Conservation (phyloP, 2,329 filamentous ascomycete species). For the Hypomyces rosellus region DNA sequence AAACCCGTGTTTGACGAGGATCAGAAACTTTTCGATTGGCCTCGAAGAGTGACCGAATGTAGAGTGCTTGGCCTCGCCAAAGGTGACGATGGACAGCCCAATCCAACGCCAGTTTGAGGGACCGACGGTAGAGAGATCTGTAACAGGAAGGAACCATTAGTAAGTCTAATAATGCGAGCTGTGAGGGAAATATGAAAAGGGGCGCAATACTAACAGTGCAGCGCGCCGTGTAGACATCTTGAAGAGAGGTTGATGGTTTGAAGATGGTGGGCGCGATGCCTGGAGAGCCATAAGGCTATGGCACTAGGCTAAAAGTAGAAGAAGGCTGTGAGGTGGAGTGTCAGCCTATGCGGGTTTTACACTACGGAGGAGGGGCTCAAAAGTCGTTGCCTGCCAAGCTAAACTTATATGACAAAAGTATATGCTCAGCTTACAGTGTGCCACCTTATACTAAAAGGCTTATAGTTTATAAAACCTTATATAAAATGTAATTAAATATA, state of each 20-base stretch:
- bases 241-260: slow-evolving; percentile 6
- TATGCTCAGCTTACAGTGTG: no score
- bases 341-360: no score
- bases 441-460: no score
- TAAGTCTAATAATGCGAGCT: slow-evolving; percentile 13
- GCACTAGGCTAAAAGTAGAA: no score
- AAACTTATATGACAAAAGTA: no score
- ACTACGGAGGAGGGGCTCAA: no score
- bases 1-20: slow-evolving; percentile 78
- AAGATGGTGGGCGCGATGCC: no score
- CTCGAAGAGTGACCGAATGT: slow-evolving; percentile 92
- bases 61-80: slow-evolving; percentile 93
- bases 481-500: no score
- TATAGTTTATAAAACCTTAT: no score
- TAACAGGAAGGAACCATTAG: not conserved
- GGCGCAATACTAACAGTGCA: slow-evolving; percentile 38
- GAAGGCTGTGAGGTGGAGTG: no score
- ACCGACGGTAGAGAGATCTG: slow-evolving; percentile 80
- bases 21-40: slow-evolving; percentile 82
- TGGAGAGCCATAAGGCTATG: no score
- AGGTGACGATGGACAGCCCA: slow-evolving; percentile 90
- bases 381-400: no score
- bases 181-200: slow-evolving; percentile 2
- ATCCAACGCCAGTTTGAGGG: slow-evolving; percentile 86
- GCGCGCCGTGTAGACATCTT: slow-evolving; percentile 38